Evolutionary conservation across 2,329 filamentous ascomycete genomes (phyloP).

Genomic region (Stemphylium vesicarium): DNA sequence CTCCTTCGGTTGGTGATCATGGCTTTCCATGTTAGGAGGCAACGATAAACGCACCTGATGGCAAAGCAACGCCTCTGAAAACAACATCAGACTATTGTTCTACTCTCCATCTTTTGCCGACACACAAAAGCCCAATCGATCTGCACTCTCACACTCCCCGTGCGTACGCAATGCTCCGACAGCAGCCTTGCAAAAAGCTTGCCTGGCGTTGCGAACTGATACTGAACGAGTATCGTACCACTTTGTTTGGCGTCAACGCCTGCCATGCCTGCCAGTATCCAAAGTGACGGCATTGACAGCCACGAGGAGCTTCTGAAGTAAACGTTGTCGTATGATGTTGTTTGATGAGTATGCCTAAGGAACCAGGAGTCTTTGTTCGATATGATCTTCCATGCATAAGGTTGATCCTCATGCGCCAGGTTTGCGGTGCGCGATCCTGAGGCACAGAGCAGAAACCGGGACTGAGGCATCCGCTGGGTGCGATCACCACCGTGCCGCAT

Average conservation of each 20-base stretch:
- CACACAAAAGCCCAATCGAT: slow-evolving; percentile 4
- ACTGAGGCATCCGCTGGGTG: slow-evolving; percentile 44
- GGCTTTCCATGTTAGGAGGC: slow-evolving; percentile 20
- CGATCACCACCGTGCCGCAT: slow-evolving; percentile 13
- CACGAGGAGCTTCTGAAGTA: slow-evolving; percentile 33
- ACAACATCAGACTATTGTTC: slow-evolving; percentile 46
- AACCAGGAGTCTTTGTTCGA: slow-evolving; percentile 17
- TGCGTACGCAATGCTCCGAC: slow-evolving; percentile 11
- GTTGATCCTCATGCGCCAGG: slow-evolving; percentile 13
- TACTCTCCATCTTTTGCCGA: slow-evolving; percentile 5
- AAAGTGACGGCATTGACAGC: slow-evolving; percentile 20
- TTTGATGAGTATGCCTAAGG: slow-evolving; percentile 35
- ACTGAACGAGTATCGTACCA: slow-evolving; percentile 42
- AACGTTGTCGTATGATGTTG: slow-evolving; percentile 48
- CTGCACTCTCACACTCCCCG: not conserved
- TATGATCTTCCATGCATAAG: slow-evolving; percentile 22
- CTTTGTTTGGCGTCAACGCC: slow-evolving; percentile 40
- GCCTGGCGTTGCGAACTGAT: slow-evolving; percentile 23
- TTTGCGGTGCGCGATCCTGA: slow-evolving; percentile 24
- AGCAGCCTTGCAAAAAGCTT: slow-evolving; percentile 21
- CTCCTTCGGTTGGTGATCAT: slow-evolving; percentile 2
- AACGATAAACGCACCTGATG: slow-evolving; percentile 17
- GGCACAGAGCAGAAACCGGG: slow-evolving; percentile 37
- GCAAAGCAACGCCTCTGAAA: slow-evolving; percentile 14
- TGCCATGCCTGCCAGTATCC: slow-evolving; percentile 19